Base-by-base conservation (phyloP, 306 rosid genomes). In the Hippophae gyantsensis region DNA sequence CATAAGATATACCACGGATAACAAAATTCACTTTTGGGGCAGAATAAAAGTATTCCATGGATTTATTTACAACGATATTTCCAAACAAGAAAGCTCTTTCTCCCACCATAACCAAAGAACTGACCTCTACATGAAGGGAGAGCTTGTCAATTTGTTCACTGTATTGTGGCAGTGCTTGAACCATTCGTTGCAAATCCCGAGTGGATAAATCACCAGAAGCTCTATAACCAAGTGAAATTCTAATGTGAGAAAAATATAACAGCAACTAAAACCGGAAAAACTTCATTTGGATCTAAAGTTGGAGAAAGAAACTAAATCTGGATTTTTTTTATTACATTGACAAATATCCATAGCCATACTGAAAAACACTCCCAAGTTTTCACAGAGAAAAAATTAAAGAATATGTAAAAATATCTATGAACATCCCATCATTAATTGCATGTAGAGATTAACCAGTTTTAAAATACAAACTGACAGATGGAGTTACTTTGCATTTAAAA, bases 91-190 rank as follows among this genome's bases (percentile, higher is more conserved):
- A 12, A 46, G 2, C 8, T 48, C 42, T 41, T 8, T 40, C 52
- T 66, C 38, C 38, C 3, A 44, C 25, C 54, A 70, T 67, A 18
- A 73, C 13, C 13, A 47, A 63, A 69, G 56, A 64, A 72, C 98
- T 58, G 74, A 92, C 99, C 94, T 92, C 95, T 56, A 92, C 85
- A 60, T 92, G 99, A 66, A 92, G 88, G 58, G 99, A 88, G 72
- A 92, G 99, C 73, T 85, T 92, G 76, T 84, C 96, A 43, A 88
- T 80, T 73, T 92, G 99, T 78, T 92, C 99, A 61, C 95, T 92
- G 76, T 92, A 88, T 71, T 92, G 95, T 44, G 96, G 99, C 84
- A 92, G 85, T 65, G 99, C 99, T 83, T 85, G 95, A 75, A 88
- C 99, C 89, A 85, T 92, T 84, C 77, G 83, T 65, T 92, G 99